Percentiles rank a stretch among this genome's conserved stretches.
Conservation (phyloP, 305 asterid genomes). For the Euphrasia arctica region DNA sequence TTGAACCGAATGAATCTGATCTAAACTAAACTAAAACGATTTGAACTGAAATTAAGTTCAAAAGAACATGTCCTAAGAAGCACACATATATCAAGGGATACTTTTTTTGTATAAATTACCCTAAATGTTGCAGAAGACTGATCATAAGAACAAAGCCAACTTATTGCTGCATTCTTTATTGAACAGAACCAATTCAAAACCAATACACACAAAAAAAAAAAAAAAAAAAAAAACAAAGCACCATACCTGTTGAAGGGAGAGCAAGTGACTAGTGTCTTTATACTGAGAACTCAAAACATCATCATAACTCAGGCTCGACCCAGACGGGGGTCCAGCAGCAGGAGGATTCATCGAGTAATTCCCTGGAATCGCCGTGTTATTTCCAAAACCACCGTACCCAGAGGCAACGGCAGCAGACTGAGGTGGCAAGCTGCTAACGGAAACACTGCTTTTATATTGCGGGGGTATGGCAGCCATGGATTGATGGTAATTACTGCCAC, state of each 20-base stretch:
- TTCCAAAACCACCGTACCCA: constrained; percentile 68
- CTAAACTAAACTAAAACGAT: no score
- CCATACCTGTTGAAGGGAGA: constrained; percentile 74
- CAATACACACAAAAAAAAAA: background rate
- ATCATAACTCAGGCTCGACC: constrained; percentile 53
- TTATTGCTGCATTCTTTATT: no score
- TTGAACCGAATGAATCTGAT: no score
- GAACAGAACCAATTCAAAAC: no score
- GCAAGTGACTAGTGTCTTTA: constrained; percentile 63
- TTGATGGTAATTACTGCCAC: constrained; percentile 64
- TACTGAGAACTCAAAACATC: constrained; percentile 74
- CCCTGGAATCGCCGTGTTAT: constrained; percentile 49
- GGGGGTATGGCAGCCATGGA: constrained; percentile 67
- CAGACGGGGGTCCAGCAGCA: constrained; percentile 59
- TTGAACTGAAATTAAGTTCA: no score
- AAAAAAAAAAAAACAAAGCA: constrained; percentile 1
- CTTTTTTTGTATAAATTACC: no score
- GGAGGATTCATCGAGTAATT: constrained; percentile 64
- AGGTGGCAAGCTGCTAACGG: constrained; percentile 74
- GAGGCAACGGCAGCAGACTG: constrained; percentile 77
- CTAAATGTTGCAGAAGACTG: no score
- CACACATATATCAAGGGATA: no score
- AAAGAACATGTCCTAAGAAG: no score
- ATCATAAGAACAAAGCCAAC: no score
- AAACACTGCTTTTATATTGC: constrained; percentile 58